Conservation (phyloP, 257 asterid species). For the Asclepias syriaca region DNA sequence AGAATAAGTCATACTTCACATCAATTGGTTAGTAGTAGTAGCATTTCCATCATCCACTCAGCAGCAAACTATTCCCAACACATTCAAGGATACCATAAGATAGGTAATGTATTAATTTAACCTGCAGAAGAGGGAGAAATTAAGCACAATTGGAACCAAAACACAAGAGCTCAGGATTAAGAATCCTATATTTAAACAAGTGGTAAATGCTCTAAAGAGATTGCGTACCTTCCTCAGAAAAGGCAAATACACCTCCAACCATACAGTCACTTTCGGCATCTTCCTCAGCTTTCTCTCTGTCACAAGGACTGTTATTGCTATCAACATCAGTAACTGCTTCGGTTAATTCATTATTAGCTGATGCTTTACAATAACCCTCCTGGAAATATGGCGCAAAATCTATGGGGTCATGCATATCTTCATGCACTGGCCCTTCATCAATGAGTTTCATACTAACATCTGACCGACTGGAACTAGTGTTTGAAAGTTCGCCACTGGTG, state of each 20-base stretch:
- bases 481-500: slow-evolving; percentile 34
- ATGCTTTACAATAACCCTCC: slow-evolving; percentile 46
- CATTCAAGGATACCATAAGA: slow-evolving; percentile 1
- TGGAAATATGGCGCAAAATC: slow-evolving; percentile 37
- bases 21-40: slow-evolving; percentile 28
- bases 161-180: not conserved
- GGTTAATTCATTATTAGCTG: slow-evolving; percentile 24
- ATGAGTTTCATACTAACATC: slow-evolving; percentile 31
- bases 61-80: slow-evolving; percentile 9
- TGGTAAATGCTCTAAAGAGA: not conserved
- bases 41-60: slow-evolving; percentile 11
- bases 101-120: slow-evolving; percentile 14
- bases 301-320: slow-evolving; percentile 22
- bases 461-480: slow-evolving; percentile 32
- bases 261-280: slow-evolving; percentile 40
- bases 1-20: slow-evolving; percentile 22
- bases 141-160: not conserved
- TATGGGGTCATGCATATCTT: slow-evolving; percentile 36
- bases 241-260: slow-evolving; percentile 48
- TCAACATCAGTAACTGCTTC: slow-evolving; percentile 29
- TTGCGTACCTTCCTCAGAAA: slow-evolving; percentile 41
- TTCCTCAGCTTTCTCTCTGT: slow-evolving; percentile 33
- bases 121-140: slow-evolving; percentile 17
- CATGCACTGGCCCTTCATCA: slow-evolving; percentile 33
- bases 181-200: not conserved